A percentile compares a stretch with the other conserved stretches of the same genome.
phyloP scores from a whole-genome alignment of 768 basidiomycete genomes.

The Amanita rimosa region DNA sequence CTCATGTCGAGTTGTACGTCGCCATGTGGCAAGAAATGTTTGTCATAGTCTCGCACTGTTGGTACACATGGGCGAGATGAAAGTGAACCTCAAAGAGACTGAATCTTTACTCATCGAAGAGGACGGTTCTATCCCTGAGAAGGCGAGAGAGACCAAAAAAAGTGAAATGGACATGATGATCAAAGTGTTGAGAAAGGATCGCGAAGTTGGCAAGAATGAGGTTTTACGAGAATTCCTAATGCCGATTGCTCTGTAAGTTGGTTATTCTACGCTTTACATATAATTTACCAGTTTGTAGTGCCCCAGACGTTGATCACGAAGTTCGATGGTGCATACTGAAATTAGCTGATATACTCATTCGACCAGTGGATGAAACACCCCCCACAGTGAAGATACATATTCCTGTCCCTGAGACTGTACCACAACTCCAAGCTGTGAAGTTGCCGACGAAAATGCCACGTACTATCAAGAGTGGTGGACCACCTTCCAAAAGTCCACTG shows the following conservation, averaged over 20 bases:
- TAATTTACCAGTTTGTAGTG: conserved; percentile 28
- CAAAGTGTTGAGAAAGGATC: conserved; percentile 79
- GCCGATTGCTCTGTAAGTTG: conserved; percentile 62
- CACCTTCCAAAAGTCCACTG: conserved; percentile 29
- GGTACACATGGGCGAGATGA: conserved; percentile 87
- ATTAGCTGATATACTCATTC: conserved; percentile 79
- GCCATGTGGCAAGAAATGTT: conserved; percentile 79
- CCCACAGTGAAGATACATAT: conserved; percentile 85
- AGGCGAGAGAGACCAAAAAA: conserved; percentile 65
- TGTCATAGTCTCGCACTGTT: conserved; percentile 82
- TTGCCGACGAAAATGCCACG: conserved; percentile 31
- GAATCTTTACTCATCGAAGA: conserved; percentile 81
- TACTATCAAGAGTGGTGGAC: conserved; percentile 25
- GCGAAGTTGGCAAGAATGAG: conserved; percentile 75
- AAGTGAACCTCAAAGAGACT: conserved; percentile 56
- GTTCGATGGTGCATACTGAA: conserved; percentile 89
- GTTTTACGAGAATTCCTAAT: conserved; percentile 70
- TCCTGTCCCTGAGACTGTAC: conserved; percentile 52
- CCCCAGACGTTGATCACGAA: conserved; percentile 72
- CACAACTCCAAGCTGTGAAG: conserved; percentile 46
- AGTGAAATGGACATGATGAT: conserved; percentile 79
- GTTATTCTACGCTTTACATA: conserved; percentile 15
- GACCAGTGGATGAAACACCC: conserved; percentile 69
- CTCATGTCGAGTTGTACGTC: conserved; percentile 67
- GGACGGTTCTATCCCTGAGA: conserved; percentile 64